Base-by-base conservation (phyloP, 176 grass and related monocot species). In the Aechmea fasciata region DNA sequence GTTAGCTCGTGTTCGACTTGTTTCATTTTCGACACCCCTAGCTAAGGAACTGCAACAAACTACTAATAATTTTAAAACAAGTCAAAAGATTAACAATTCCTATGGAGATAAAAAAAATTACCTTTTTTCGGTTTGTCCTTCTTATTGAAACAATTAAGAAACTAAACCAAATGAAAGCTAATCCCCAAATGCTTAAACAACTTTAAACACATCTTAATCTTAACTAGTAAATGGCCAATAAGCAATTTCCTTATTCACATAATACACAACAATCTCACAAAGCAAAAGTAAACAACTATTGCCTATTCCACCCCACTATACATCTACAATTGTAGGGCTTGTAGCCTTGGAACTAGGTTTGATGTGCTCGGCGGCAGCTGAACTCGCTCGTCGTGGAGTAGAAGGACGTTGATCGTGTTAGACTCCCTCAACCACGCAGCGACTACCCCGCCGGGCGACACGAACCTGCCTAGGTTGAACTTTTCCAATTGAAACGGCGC, bases 401-500 rank as follows among this genome's bases (percentile, higher is more conserved):
- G 89, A 65, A 93, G 90, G 57, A 85, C 83, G 79, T 82, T 87
- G 61, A 83, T 12, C 15, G 87, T 93, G 74, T 84, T 55, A 7
- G 89, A 66, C 13, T 89, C 82, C 71, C 80, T 84, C 79, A 99
- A 66, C 94, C 94, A 99, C 55, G 94, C 75, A 57, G 94, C 75
- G n/a, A 99, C 79, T 59, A 83, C 77, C 3, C 87, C 84, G 13
- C 94, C 91, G 48, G 87, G 84, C 2, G 94, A 99, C 22, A 93
- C 94, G 9, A 99, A 99, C 48, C 89, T 83, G 17, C 94, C 94
- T 0, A 90, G 67, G 55, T 99, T 99, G 57, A 90, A 99, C 26
- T 82, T 84, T 69, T 99, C 94, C 6, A 87, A 78, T 47, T 83
- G 89, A 68, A 99, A 99, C 0, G 94, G 94, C 11, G 94, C 94